Percentiles rank a stretch among this genome's conserved stretches.
Evolutionary conservation across 2,329 filamentous ascomycete species (phyloP).

Genomic region (Phialophora macrospora): DNA sequence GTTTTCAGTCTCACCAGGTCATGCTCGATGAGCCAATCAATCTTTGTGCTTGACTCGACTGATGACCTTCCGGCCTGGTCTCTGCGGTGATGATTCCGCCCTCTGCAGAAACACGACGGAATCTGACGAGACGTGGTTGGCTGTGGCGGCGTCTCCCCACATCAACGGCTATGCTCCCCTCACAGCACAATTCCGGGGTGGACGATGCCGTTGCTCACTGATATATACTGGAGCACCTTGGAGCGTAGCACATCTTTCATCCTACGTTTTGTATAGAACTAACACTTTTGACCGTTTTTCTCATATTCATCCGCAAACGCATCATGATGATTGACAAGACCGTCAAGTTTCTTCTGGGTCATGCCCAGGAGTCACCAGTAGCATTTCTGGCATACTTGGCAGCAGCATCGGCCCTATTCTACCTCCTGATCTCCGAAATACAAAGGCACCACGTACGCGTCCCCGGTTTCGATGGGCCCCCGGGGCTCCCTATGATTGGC

Average conservation of each 20-base stretch:
- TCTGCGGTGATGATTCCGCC: constrained; percentile 23
- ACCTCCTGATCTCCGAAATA: constrained; percentile 58
- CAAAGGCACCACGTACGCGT: constrained; percentile 54
- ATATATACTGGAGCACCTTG: not conserved
- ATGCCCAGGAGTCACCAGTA: constrained; percentile 27
- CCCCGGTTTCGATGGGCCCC: constrained; percentile 55
- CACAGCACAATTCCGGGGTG: constrained; percentile 21
- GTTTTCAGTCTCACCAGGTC: not conserved
- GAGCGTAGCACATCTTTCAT: not conserved
- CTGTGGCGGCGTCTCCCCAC: constrained; percentile 2
- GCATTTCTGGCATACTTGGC: constrained; percentile 32
- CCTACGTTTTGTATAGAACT: not conserved
- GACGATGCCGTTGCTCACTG: not conserved
- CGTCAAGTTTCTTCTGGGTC: constrained; percentile 19
- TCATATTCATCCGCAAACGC: not conserved
- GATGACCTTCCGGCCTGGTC: not conserved
- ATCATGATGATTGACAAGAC: constrained; percentile 36
- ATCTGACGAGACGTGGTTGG: not conserved
- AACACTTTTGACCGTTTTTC: not conserved
- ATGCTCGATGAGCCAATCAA: not conserved
- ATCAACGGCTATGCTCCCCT: constrained; percentile 6
- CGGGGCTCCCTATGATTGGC: constrained; percentile 59
- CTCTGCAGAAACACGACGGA: constrained; percentile 16
- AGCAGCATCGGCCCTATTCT: constrained; percentile 43
- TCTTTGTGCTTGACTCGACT: not conserved